Evolutionary conservation across 352 stramenopile species (phyloP).

Genomic region (Pythium brassicae): DNA sequence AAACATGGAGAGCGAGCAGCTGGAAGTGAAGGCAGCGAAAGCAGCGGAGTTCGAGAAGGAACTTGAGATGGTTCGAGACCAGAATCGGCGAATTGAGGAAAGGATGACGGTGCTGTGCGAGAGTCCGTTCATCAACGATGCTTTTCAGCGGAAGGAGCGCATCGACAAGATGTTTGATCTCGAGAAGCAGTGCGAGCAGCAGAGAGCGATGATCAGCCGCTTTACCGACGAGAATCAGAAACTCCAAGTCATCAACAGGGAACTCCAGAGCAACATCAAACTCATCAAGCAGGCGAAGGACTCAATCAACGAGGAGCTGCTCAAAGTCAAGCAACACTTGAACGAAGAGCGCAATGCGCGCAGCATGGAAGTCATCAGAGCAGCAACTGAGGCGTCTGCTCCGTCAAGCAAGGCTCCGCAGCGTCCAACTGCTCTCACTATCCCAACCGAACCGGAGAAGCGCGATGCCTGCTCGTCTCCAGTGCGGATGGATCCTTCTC

Average conservation of each 20-base stretch:
- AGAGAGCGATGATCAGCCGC: conserved; percentile 66
- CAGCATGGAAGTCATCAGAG: conserved; percentile 27
- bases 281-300: conserved; percentile 77
- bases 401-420: conserved; percentile 13
- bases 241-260: conserved; percentile 70
- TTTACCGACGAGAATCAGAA: conserved; percentile 79
- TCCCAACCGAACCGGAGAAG: conserved; percentile 27
- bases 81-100: conserved; percentile 88
- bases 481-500: conserved; percentile 25
- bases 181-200: conserved; percentile 76
- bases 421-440: background rate
- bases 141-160: conserved; percentile 82
- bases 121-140: conserved; percentile 92
- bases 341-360: conserved; percentile 59
- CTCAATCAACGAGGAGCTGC: conserved; percentile 55
- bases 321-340: conserved; percentile 54
- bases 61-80: conserved; percentile 57
- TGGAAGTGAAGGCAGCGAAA: conserved; percentile 59
- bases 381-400: conserved; percentile 8
- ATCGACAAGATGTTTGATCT: conserved; percentile 85
- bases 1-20: conserved; percentile 72
- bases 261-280: conserved; percentile 83
- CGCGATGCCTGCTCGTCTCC: conserved; percentile 65
- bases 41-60: conserved; percentile 79
- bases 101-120: conserved; percentile 89